A percentile compares a stretch with the other conserved stretches of the same genome.
phyloP scores from a whole-genome alignment of 2,329 filamentous ascomycete genomes.

The Penicillium brasilianum region DNA sequence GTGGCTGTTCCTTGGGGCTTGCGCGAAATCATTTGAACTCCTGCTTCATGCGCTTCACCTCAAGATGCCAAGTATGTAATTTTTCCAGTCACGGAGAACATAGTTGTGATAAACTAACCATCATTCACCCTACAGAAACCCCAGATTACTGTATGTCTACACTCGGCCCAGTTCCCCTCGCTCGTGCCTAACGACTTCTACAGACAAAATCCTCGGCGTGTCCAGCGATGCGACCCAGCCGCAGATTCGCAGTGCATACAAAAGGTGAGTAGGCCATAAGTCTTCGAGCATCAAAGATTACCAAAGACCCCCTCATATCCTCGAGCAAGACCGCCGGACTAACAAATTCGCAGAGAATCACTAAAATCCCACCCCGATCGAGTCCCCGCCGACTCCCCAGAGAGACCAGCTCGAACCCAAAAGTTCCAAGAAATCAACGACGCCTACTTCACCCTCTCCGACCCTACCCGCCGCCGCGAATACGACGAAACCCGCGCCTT shows the following conservation, averaged over 20 bases:
- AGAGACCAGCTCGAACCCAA: constrained; percentile 79
- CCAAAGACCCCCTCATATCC: not conserved
- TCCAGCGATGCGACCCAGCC: constrained; percentile 74
- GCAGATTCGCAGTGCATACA: constrained; percentile 93
- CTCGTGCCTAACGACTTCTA: constrained; percentile 11
- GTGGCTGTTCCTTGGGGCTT: constrained; percentile 8
- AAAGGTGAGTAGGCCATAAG: constrained; percentile 62
- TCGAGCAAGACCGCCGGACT: not conserved
- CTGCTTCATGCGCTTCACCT: constrained; percentile 11
- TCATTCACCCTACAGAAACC: constrained; percentile 26
- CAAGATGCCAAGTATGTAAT: constrained; percentile 34
- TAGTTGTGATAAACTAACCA: not conserved
- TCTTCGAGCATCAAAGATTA: not conserved
- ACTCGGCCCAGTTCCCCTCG: not conserved
- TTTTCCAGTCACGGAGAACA: not conserved
- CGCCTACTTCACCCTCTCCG: constrained; percentile 89
- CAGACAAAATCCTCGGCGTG: constrained; percentile 77
- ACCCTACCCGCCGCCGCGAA: constrained; percentile 74
- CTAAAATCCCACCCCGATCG: constrained; percentile 94
- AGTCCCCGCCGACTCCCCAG: constrained; percentile 80
- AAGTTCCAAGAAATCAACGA: constrained; percentile 92
- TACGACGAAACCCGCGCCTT: constrained; percentile 76
- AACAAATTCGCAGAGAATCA: constrained; percentile 66
- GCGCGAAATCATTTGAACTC: not conserved
- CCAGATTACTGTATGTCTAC: constrained; percentile 49